Conservation (phyloP, 371 early-diverging fungal genomes). For the Apophysomyces elegans region DNA sequence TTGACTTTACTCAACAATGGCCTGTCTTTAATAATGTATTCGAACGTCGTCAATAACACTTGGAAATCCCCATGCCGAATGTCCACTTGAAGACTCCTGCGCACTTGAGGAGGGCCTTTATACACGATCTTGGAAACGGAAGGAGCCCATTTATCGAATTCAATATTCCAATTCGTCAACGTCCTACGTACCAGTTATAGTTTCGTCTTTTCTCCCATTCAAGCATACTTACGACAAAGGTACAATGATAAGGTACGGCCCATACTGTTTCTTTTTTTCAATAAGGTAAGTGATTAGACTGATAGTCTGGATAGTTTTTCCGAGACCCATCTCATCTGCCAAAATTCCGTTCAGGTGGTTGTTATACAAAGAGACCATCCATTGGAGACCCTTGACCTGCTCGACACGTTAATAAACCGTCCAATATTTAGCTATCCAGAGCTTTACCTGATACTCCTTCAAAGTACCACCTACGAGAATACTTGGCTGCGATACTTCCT, state of each 20-base stretch:
- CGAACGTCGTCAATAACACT: slow-evolving; percentile 97
- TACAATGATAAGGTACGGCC: slow-evolving; percentile 94
- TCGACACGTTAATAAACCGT: background rate
- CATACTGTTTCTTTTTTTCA: slow-evolving; percentile 88
- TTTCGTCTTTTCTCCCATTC: background rate
- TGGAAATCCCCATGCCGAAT: slow-evolving; percentile 84
- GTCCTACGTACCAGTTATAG: slow-evolving; percentile 48
- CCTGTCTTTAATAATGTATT: slow-evolving; percentile 95
- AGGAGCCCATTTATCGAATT: slow-evolving; percentile 99
- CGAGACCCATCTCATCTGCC: slow-evolving; percentile 99
- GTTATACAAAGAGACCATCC: slow-evolving; percentile 98
- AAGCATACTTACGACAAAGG: slow-evolving; percentile 80
- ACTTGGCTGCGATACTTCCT: slow-evolving; percentile 80
- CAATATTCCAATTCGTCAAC: slow-evolving; percentile 95
- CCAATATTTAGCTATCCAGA: background rate
- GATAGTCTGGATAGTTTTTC: slow-evolving; percentile 98
- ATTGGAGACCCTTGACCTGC: slow-evolving; percentile 93
- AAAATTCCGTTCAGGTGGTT: slow-evolving; percentile 97
- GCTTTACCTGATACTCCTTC: slow-evolving; percentile 91
- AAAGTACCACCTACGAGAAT: slow-evolving; percentile 91
- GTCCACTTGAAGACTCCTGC: slow-evolving; percentile 75
- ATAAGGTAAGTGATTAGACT: slow-evolving; percentile 94
- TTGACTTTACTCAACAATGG: slow-evolving; percentile 83
- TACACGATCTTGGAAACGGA: slow-evolving; percentile 87
- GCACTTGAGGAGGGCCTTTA: slow-evolving; percentile 82